Percentiles rank a stretch among this genome's conserved stretches.
Evolutionary conservation across 306 rosid species (phyloP).

Genomic region (Sphenostylis stenocarpa): DNA sequence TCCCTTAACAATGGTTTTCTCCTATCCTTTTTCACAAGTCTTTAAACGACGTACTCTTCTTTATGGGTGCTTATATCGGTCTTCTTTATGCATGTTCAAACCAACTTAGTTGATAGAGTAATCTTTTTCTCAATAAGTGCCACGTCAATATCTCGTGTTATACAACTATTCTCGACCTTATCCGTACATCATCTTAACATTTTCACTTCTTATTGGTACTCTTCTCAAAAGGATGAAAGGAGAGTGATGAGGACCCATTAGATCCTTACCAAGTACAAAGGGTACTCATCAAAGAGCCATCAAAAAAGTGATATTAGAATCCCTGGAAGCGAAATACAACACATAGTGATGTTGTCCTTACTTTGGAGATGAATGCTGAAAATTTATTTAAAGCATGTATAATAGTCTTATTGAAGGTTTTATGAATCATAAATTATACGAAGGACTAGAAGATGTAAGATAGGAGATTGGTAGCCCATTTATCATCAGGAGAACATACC

Average conservation of each 20-base stretch:
- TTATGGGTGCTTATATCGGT: background rate
- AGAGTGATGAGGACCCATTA: background rate
- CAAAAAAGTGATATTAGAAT: slow-evolving; percentile 2
- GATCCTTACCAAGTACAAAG: too few species aligned
- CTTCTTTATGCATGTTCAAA: background rate
- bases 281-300: background rate
- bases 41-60: background rate
- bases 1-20: background rate
- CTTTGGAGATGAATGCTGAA: background rate
- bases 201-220: background rate
- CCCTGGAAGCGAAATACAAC: background rate
- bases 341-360: background rate
- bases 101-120: background rate
- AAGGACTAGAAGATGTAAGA: background rate
- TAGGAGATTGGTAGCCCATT: background rate
- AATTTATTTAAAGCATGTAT: background rate
- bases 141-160: background rate
- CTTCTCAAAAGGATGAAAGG: background rate
- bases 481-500: background rate
- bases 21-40: background rate
- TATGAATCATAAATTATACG: background rate
- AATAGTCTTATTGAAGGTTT: background rate
- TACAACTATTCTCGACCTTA: background rate
- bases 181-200: background rate
- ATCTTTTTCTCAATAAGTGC: background rate